Percentiles rank a stretch among this genome's conserved stretches.
Conservation (phyloP, 2,329 filamentous ascomycete species). For the Penicillium freii region DNA sequence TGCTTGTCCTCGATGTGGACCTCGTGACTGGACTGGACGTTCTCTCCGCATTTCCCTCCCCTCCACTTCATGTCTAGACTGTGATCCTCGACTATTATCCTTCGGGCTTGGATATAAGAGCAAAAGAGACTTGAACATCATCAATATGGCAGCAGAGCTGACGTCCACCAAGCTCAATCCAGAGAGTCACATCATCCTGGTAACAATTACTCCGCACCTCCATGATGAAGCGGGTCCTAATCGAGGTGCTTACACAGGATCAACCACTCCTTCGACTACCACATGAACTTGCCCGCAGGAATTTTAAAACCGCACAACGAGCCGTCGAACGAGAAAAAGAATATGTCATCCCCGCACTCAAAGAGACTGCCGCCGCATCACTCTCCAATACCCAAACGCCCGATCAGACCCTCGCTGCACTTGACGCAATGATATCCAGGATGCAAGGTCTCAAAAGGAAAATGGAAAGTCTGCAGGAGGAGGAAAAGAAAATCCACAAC, state of each 20-base stretch:
- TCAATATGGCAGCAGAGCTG: conserved; percentile 43
- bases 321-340: conserved; percentile 50
- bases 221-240: conserved; percentile 12
- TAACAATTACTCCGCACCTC: conserved; percentile 27
- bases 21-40: conserved; percentile 12
- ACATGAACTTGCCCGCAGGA: conserved; percentile 87
- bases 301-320: conserved; percentile 73
- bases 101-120: neutral
- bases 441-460: conserved; percentile 89
- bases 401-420: conserved; percentile 70
- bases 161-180: conserved; percentile 50
- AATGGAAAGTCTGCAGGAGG: conserved; percentile 70
- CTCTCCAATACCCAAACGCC: conserved; percentile 61
- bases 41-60: conserved; percentile 6
- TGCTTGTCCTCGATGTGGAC: conserved; percentile 4
- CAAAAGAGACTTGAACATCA: neutral
- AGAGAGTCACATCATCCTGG: conserved; percentile 51
- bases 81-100: neutral
- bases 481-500: conserved; percentile 73
- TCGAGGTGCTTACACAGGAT: conserved; percentile 57
- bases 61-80: conserved; percentile 2
- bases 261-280: conserved; percentile 92
- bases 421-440: conserved; percentile 80
- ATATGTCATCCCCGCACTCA: conserved; percentile 49
- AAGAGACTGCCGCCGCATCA: conserved; percentile 59